These are phyloP conservation scores for Fraxinus angustifolia DNA, from an alignment of 305 asterid genomes.

Conservation along the genomic window DNA sequence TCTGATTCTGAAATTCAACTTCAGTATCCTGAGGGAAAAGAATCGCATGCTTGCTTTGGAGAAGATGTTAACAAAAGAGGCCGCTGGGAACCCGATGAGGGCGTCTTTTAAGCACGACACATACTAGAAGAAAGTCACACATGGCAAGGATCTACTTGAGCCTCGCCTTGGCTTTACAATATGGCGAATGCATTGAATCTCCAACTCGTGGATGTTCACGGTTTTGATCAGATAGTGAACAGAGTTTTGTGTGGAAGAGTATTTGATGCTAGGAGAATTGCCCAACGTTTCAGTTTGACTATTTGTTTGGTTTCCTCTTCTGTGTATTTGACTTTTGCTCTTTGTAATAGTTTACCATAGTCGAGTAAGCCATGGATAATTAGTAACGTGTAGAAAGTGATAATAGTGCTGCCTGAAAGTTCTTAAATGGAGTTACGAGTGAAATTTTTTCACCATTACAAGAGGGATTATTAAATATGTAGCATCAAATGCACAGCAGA, in stretches of 20 bases:
- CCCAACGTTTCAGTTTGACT: background rate
- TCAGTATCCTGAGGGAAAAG: conserved; percentile 1
- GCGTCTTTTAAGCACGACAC: conserved; percentile 19
- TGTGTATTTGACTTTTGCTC: background rate
- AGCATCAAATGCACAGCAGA: background rate
- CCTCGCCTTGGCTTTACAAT: background rate
- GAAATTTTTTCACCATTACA: background rate
- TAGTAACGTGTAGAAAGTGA: background rate
- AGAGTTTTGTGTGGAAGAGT: background rate
- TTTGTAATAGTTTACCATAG: background rate
- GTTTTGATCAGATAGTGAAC: background rate
- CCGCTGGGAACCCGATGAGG: conserved; percentile 51
- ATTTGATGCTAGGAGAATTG: background rate
- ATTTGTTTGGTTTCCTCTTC: background rate
- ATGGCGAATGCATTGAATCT: background rate
- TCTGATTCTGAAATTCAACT: conserved; percentile 22
- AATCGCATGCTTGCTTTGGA: conserved; percentile 11
- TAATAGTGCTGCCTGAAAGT: background rate
- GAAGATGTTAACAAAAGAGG: conserved; percentile 38
- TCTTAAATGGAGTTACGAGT: background rate
- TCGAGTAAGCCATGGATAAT: background rate
- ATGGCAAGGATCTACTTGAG: background rate
- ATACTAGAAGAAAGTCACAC: conserved; percentile 12
- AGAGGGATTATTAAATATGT: background rate
- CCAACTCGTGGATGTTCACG: background rate